A percentile compares a stretch with the other conserved stretches of the same genome.
These are phyloP conservation scores for Trypanosoma theileri DNA, from an alignment of 208 protist genomes.

Conservation along the genomic window DNA sequence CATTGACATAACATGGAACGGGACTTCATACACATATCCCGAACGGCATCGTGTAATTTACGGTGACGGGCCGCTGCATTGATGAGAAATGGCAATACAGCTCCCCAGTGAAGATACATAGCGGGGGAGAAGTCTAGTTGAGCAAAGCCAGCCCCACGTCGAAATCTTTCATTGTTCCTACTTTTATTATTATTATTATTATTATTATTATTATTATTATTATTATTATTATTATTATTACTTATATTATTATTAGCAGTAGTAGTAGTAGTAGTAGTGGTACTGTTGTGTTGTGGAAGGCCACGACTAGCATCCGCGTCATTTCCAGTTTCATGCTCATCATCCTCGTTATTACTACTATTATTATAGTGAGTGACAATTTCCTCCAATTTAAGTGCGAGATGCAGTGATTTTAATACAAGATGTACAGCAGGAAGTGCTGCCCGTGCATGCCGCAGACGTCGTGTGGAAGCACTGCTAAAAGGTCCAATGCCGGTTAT, in stretches of 20 bases:
- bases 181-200: background rate
- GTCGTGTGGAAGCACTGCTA: constrained; percentile 45
- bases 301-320: no score
- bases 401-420: constrained; percentile 72
- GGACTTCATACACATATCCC: constrained; percentile 72
- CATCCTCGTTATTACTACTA: no score
- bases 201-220: background rate
- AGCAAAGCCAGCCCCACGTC: constrained; percentile 33
- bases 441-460: constrained; percentile 65
- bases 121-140: constrained; percentile 60
- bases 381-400: constrained; percentile 59
- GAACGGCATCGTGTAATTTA: constrained; percentile 44
- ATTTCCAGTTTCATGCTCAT: background rate
- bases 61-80: constrained; percentile 42
- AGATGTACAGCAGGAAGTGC: constrained; percentile 69
- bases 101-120: constrained; percentile 63
- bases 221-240: constrained; percentile 7
- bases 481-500: constrained; percentile 75
- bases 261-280: background rate
- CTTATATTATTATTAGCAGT: background rate
- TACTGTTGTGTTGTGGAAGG: background rate
- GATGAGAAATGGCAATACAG: constrained; percentile 55
- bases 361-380: constrained; percentile 12
- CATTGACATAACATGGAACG: constrained; percentile 65
- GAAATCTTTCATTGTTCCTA: background rate